Percentiles rank a stretch among this genome's conserved stretches.
Conservation (phyloP, 1,284 basidiomycete species). For the Ustilago loliicola region DNA sequence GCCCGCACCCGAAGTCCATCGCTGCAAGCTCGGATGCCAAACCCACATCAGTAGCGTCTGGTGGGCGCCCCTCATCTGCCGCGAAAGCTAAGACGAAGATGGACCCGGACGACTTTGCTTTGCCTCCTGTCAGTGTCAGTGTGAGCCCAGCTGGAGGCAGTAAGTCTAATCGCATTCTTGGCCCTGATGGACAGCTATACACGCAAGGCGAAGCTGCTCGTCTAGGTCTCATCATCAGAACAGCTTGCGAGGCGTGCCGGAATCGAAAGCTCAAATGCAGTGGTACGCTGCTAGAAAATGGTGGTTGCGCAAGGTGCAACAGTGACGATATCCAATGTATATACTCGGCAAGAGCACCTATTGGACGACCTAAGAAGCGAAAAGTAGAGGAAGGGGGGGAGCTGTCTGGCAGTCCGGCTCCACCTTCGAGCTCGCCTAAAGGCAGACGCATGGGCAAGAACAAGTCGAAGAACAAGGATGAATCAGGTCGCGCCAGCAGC, state of each 20-base stretch:
- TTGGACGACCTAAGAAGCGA: conserved; percentile 61
- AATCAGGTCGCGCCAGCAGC: not conserved
- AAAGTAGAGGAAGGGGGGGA: conserved; percentile 35
- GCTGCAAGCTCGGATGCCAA: conserved; percentile 14
- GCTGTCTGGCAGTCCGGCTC: not conserved
- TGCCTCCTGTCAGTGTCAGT: conserved; percentile 5
- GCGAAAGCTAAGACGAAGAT: conserved; percentile 17
- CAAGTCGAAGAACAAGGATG: conserved; percentile 16
- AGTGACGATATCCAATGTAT: conserved; percentile 49
- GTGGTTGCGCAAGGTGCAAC: conserved; percentile 51
- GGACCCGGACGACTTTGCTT: conserved; percentile 14
- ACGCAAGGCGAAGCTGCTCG: conserved; percentile 53
- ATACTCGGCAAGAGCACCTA: conserved; percentile 57
- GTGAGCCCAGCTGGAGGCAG: not conserved
- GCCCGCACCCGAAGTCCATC: not conserved
- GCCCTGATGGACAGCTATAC: conserved; percentile 46
- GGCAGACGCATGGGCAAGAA: conserved; percentile 4
- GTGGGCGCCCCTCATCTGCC: conserved; percentile 1
- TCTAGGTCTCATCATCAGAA: conserved; percentile 55
- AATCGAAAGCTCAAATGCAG: conserved; percentile 64
- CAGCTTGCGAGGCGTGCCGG: conserved; percentile 60
- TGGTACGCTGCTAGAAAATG: conserved; percentile 43
- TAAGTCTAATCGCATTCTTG: conserved; percentile 41
- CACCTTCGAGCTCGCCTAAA: conserved; percentile 2
- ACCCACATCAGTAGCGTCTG: conserved; percentile 1